Percentiles rank a stretch among this genome's conserved stretches.
phyloP scores from a whole-genome alignment of 306 rosid genomes.

The Amphicarpaea edgeworthii region DNA sequence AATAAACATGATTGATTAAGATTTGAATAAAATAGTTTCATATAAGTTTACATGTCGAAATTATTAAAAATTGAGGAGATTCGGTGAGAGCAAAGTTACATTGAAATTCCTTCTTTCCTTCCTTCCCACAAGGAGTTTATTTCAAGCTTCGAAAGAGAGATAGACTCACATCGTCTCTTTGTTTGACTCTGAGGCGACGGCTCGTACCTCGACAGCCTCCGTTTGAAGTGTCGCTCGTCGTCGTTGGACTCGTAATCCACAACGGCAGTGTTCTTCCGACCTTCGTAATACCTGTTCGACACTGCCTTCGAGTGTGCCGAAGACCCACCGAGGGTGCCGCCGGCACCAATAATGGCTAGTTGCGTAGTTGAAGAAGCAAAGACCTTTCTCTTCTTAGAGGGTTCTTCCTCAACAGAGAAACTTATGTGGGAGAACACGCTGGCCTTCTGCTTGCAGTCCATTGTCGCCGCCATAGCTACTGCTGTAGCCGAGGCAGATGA shows the following conservation, averaged over 20 bases:
- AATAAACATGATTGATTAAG: too few species aligned
- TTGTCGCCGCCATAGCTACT: conserved; percentile 33
- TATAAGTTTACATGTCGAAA: conserved; percentile 27
- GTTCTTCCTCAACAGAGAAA: conserved; percentile 64
- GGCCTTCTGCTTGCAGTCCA: conserved; percentile 79
- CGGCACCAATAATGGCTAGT: conserved; percentile 4
- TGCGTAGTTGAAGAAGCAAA: conserved; percentile 40
- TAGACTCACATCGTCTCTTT: too few species aligned
- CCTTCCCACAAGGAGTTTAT: too few species aligned
- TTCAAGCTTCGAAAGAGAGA: neutral
- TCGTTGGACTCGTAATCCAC: conserved; percentile 85
- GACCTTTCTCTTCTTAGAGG: conserved; percentile 61
- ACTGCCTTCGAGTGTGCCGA: conserved; percentile 50
- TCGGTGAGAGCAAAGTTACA: conserved; percentile 21
- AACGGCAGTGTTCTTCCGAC: conserved; percentile 55
- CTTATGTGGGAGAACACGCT: conserved; percentile 91
- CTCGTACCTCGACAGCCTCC: conserved; percentile 89
- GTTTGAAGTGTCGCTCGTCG: conserved; percentile 92
- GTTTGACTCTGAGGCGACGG: conserved; percentile 77
- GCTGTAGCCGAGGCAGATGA: conserved; percentile 42
- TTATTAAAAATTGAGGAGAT: conserved; percentile 31
- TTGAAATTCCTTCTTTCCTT: neutral
- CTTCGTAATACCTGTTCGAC: conserved; percentile 69
- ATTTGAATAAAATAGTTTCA: conserved; percentile 28
- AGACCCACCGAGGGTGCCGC: conserved; percentile 33